Conservation (phyloP, 805 yeast genomes). For the Sugiyamaella qingdaonensis region DNA sequence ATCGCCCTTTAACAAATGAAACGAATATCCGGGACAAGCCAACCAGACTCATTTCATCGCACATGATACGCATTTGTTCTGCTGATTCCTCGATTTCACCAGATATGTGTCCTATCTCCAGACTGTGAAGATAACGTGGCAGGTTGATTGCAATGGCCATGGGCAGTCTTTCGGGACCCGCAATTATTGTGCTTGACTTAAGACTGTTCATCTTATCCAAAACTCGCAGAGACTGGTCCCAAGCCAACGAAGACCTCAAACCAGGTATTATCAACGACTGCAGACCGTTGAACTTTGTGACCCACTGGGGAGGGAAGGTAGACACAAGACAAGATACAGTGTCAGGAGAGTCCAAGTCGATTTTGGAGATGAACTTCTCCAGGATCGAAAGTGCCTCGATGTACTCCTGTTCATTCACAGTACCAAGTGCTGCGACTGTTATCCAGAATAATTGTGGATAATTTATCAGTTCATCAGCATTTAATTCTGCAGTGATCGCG, state of each 20-base stretch:
- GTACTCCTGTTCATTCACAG: conserved; percentile 90
- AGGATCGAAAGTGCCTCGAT: conserved; percentile 80
- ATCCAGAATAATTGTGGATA: conserved; percentile 97
- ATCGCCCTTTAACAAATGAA: conserved; percentile 71
- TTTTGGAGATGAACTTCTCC: conserved; percentile 77
- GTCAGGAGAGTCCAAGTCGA: conserved; percentile 79
- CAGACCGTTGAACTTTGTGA: conserved; percentile 62
- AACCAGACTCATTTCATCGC: conserved; percentile 47
- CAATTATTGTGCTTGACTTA: conserved; percentile 69
- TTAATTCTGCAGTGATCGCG: conserved; percentile 83
- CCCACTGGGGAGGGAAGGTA: conserved; percentile 94
- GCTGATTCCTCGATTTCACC: conserved; percentile 52
- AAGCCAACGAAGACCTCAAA: conserved; percentile 71
- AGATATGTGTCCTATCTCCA: conserved; percentile 52
- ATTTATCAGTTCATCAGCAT: conserved; percentile 70
- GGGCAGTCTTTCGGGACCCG: conserved; percentile 62
- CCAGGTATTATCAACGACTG: conserved; percentile 80
- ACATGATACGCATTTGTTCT: conserved; percentile 55
- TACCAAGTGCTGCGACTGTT: conserved; percentile 82
- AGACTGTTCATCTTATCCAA: conserved; percentile 65
- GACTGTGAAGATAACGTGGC: conserved; percentile 80
- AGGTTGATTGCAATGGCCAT: conserved; percentile 71
- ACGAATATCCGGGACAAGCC: conserved; percentile 67
- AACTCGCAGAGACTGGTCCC: conserved; percentile 69
- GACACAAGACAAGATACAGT: conserved; percentile 78